Evolutionary conservation across 176 grass and related monocot species (phyloP).

Genomic region (Poa pratensis): DNA sequence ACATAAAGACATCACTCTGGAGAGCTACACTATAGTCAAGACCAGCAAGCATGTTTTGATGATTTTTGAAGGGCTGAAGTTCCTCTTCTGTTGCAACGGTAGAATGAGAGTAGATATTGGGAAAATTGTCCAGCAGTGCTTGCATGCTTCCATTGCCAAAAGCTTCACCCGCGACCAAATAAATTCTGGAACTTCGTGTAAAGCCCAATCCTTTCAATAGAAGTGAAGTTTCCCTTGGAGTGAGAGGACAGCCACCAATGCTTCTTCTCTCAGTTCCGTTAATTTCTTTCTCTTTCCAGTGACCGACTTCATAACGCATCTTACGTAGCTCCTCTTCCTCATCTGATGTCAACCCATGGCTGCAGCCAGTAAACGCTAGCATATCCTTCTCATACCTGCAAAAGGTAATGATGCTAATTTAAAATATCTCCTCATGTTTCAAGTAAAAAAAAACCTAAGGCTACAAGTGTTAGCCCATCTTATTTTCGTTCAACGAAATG

Average conservation of each 20-base stretch:
- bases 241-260: constrained; percentile 87
- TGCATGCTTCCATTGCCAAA: constrained; percentile 97
- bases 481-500: background rate
- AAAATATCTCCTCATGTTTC: background rate
- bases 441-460: background rate
- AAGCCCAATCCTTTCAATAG: constrained; percentile 87
- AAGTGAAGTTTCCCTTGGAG: constrained; percentile 91
- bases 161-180: constrained; percentile 92
- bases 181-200: constrained; percentile 70
- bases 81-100: constrained; percentile 78
- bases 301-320: constrained; percentile 91
- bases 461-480: background rate
- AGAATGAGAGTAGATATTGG: constrained; percentile 84
- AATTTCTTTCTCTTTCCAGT: constrained; percentile 99
- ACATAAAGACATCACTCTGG: constrained; percentile 89
- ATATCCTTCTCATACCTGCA: constrained; percentile 98
- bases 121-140: constrained; percentile 71
- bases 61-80: constrained; percentile 74
- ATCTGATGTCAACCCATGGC: constrained; percentile 69
- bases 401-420: constrained; percentile 20
- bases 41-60: constrained; percentile 99
- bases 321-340: constrained; percentile 76
- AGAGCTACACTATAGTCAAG: constrained; percentile 92
- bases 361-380: constrained; percentile 98
- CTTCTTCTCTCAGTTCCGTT: constrained; percentile 84